Conservation (phyloP, 306 rosid species). For the Trifolium pratense region DNA sequence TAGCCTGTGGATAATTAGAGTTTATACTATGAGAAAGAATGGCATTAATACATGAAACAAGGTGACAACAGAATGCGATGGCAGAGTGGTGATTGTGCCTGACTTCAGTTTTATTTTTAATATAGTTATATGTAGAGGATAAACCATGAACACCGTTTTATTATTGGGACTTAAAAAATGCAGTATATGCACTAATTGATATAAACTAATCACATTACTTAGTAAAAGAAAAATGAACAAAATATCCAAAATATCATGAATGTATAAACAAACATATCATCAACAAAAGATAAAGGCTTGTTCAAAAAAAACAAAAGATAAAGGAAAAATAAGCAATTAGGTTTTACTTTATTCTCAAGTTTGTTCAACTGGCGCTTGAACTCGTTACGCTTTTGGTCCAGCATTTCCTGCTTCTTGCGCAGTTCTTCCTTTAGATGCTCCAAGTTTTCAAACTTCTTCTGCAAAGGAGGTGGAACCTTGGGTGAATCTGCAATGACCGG, state of each 20-base stretch:
- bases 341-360: constrained; percentile 83
- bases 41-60: constrained; percentile 18
- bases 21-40: constrained; percentile 32
- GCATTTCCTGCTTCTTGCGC: constrained; percentile 95
- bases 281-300: constrained; percentile 35
- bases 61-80: constrained; percentile 24
- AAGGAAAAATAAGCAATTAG: constrained; percentile 23
- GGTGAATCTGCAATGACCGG: constrained; percentile 60
- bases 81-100: constrained; percentile 18
- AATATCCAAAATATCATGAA: constrained; percentile 9
- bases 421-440: constrained; percentile 91
- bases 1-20: constrained; percentile 60
- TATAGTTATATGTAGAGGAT: constrained; percentile 11
- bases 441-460: constrained; percentile 76
- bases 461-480: constrained; percentile 70
- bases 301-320: constrained; percentile 35
- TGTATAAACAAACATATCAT: constrained; percentile 30
- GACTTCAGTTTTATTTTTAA: constrained; percentile 17
- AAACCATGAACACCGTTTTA: constrained; percentile 33
- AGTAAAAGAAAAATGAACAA: background rate
- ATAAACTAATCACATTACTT: constrained; percentile 20
- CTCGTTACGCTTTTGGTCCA: constrained; percentile 86
- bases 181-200: constrained; percentile 24
- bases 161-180: constrained; percentile 22
- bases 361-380: constrained; percentile 79